Conservation (phyloP, 768 basidiomycete species). For the Sporobolomyces phaffii region DNA sequence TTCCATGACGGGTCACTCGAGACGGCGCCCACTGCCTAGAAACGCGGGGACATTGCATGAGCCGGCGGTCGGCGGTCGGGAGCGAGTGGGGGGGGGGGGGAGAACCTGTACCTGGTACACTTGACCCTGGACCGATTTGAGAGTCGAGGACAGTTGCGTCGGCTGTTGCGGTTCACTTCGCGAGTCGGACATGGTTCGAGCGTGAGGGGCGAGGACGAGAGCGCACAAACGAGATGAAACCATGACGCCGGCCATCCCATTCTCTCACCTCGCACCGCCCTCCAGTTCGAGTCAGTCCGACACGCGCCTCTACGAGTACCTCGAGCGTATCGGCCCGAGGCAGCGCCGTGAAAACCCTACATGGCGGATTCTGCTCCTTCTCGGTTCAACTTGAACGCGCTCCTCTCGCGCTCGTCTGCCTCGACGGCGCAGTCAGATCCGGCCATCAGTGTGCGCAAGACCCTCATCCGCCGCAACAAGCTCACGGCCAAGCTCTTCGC, state of each 20-base stretch:
- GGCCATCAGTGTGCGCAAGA: background rate
- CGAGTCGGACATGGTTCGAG: background rate
- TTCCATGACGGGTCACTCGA: conserved; percentile 6
- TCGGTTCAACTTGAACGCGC: background rate
- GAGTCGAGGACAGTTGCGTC: conserved; percentile 12
- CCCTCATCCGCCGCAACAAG: conserved; percentile 8
- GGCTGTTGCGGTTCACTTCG: background rate
- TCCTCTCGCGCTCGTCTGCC: background rate
- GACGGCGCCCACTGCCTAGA: background rate
- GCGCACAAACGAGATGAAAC: background rate
- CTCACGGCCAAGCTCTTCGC: background rate
- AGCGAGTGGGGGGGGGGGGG: background rate
- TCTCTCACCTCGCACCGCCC: too few species aligned
- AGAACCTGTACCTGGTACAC: conserved; percentile 16
- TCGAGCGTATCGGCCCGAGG: too few species aligned
- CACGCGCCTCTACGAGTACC: too few species aligned
- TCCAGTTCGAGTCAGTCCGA: too few species aligned
- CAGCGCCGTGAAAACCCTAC: too few species aligned
- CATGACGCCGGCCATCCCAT: background rate
- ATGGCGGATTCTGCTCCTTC: background rate
- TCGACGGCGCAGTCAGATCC: background rate
- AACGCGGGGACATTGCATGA: background rate
- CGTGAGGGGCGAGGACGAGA: background rate
- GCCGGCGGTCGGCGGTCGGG: background rate
- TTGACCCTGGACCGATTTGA: conserved; percentile 10